Conservation (phyloP, 176 grass and related monocot species). For the Poa annua region DNA sequence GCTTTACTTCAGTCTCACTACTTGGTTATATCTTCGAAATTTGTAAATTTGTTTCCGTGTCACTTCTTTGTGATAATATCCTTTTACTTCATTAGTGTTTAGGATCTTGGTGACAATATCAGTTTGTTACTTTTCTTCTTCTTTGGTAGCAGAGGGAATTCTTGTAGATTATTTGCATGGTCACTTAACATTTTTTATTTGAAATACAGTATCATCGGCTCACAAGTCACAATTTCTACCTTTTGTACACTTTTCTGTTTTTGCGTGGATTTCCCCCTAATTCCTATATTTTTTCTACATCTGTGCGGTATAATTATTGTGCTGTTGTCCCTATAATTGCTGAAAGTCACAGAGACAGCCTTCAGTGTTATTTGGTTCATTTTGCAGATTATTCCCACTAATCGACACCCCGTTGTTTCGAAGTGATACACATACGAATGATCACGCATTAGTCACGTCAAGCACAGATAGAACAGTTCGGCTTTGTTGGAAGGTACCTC, state of each 20-base stretch:
- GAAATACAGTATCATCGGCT: constrained; percentile 5
- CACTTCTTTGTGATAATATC: neutral
- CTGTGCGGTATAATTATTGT: neutral
- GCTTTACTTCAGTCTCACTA: neutral
- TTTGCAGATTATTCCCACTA: constrained; percentile 72
- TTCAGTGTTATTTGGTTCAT: constrained; percentile 27
- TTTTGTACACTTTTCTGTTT: neutral
- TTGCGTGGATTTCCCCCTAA: neutral
- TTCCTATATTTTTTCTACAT: neutral
- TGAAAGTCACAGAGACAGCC: constrained; percentile 16
- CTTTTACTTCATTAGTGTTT: neutral
- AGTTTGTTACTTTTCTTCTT: neutral
- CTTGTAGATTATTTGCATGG: neutral
- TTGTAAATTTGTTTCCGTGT: neutral
- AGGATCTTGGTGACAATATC: neutral
- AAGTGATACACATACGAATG: constrained; percentile 57
- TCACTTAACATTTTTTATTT: constrained; percentile 14
- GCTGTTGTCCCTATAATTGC: neutral
- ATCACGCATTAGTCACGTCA: constrained; percentile 83
- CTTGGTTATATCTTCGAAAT: neutral
- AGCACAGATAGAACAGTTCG: constrained; percentile 84
- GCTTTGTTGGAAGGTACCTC: constrained; percentile 85
- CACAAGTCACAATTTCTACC: constrained; percentile 20
- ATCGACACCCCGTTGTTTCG: constrained; percentile 69
- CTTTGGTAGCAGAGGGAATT: neutral